Conservation (phyloP, 2,329 filamentous ascomycete species). For the Aspergillus glaucus region DNA sequence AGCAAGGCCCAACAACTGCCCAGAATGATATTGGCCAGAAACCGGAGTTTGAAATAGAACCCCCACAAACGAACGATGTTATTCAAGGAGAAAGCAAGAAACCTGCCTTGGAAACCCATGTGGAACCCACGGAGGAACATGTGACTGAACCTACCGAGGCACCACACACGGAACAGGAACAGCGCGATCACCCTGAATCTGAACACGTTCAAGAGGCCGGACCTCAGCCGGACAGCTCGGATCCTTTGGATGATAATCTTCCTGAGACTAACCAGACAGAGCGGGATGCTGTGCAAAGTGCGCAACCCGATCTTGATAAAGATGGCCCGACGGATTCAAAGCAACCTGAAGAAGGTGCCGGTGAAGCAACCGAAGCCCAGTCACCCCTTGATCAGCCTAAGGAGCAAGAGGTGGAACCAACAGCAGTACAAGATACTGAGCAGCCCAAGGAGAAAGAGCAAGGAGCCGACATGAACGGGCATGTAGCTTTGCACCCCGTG, state of each 20-base stretch:
- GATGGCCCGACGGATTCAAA: slow-evolving; percentile 4
- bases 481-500: slow-evolving; percentile 39
- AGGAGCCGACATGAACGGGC: slow-evolving; percentile 2
- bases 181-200: slow-evolving; percentile 4
- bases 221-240: slow-evolving; percentile 1
- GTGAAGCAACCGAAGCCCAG: slow-evolving; percentile 10
- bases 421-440: slow-evolving; percentile 4
- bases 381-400: slow-evolving; percentile 6
- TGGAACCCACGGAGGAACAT: slow-evolving; percentile 4
- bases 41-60: background rate
- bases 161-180: slow-evolving; percentile 1
- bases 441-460: slow-evolving; percentile 7
- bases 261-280: slow-evolving; percentile 19
- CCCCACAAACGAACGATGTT: background rate
- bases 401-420: slow-evolving; percentile 4
- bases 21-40: slow-evolving; percentile 6
- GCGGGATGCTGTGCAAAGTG: slow-evolving; percentile 5
- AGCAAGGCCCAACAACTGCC: slow-evolving; percentile 7
- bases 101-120: background rate
- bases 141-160: background rate
- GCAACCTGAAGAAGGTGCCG: slow-evolving; percentile 9
- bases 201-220: slow-evolving; percentile 6
- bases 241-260: slow-evolving; percentile 4
- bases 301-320: slow-evolving; percentile 1
- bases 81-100: slow-evolving; percentile 3